Evolutionary conservation across 371 early-diverging fungal species (phyloP).

Genomic region (Rhizomucor miehei): DNA sequence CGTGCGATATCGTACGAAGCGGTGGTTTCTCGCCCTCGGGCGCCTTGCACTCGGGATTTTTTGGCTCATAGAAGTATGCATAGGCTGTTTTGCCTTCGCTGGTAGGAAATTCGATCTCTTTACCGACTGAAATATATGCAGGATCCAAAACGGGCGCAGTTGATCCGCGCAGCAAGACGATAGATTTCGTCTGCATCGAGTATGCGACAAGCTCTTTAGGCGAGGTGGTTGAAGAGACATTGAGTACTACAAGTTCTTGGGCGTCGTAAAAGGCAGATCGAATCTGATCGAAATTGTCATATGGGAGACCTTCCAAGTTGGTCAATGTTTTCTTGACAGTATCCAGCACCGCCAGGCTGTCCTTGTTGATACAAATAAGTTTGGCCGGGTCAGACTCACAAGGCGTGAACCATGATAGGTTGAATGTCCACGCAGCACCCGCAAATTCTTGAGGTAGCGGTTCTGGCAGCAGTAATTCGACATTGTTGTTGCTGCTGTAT

Average conservation of each 20-base stretch:
- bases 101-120: constrained; percentile 66
- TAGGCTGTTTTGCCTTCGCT: constrained; percentile 45
- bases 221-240: constrained; percentile 26
- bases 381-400: constrained; percentile 41
- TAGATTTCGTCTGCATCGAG: constrained; percentile 6
- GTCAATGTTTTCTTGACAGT: constrained; percentile 40
- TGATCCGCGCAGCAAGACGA: constrained; percentile 16
- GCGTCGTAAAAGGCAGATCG: constrained; percentile 28
- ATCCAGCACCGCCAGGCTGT: constrained; percentile 48
- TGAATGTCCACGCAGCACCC: constrained; percentile 43
- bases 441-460: constrained; percentile 61
- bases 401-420: constrained; percentile 35
- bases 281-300: constrained; percentile 28
- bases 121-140: constrained; percentile 59
- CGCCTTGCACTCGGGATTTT: constrained; percentile 55
- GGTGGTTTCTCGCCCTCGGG: constrained; percentile 61
- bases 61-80: constrained; percentile 65
- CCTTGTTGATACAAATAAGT: constrained; percentile 36
- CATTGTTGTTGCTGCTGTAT: constrained; percentile 23
- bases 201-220: constrained; percentile 23
- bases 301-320: constrained; percentile 29
- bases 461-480: constrained; percentile 37
- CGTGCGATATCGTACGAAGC: constrained; percentile 66
- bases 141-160: constrained; percentile 25
- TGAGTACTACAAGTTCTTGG: constrained; percentile 30